A percentile compares a stretch with the other conserved stretches of the same genome.
Evolutionary conservation across 257 asterid species (phyloP).

Genomic region (Paulownia fortunei): DNA sequence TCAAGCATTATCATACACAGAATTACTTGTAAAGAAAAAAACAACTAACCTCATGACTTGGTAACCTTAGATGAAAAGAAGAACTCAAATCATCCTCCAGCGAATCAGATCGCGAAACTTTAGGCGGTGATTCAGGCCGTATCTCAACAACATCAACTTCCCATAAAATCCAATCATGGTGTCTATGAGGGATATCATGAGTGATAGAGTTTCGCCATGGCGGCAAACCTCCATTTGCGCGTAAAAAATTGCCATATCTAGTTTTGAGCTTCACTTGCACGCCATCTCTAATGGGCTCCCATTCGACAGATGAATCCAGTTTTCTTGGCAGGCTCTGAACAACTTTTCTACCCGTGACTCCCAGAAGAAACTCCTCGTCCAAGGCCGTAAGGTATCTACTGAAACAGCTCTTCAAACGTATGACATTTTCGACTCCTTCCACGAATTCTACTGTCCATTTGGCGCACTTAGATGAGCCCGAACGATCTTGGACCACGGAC

Average conservation of each 20-base stretch:
- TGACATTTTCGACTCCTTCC: conserved; percentile 49
- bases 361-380: conserved; percentile 64
- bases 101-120: conserved; percentile 42
- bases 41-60: conserved; percentile 38
- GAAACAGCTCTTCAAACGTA: conserved; percentile 68
- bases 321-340: conserved; percentile 59
- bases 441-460: conserved; percentile 76
- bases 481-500: conserved; percentile 68
- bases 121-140: conserved; percentile 42
- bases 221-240: conserved; percentile 88
- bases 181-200: conserved; percentile 80
- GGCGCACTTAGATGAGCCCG: conserved; percentile 42
- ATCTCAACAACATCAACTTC: conserved; percentile 56
- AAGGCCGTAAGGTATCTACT: conserved; percentile 76
- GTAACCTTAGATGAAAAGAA: conserved; percentile 42
- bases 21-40: not conserved
- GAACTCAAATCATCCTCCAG: conserved; percentile 46
- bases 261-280: conserved; percentile 62
- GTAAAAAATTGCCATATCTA: conserved; percentile 73
- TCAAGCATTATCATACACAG: not conserved
- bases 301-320: conserved; percentile 66
- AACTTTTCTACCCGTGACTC: conserved; percentile 77
- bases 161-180: conserved; percentile 82
- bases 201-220: conserved; percentile 93
- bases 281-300: conserved; percentile 91